Percentiles rank a stretch among this genome's conserved stretches.
Conservation (phyloP, 2,329 filamentous ascomycete species). For the Gaeumannomyces tritici region DNA sequence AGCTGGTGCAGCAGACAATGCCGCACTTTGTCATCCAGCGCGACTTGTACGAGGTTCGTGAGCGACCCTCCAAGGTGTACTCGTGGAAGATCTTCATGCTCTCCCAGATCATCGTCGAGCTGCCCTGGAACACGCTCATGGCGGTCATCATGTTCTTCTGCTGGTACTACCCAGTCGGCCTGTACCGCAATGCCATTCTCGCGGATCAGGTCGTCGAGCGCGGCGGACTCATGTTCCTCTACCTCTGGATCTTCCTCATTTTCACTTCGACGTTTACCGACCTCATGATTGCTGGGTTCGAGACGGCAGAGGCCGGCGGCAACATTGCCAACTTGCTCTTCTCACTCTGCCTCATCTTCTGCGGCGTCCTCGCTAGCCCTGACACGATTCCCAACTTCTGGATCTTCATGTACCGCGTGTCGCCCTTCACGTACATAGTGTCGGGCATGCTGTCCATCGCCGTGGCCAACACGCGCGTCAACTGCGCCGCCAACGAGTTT, state of each 20-base stretch:
- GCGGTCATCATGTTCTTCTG: conserved; percentile 55
- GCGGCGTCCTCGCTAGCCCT: conserved; percentile 51
- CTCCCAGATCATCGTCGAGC: conserved; percentile 57
- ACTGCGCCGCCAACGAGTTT: conserved; percentile 45
- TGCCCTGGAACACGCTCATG: conserved; percentile 60
- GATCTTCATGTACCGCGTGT: conserved; percentile 68
- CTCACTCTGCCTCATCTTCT: conserved; percentile 56
- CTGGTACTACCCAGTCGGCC: conserved; percentile 62
- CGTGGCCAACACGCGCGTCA: conserved; percentile 43
- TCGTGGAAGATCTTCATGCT: conserved; percentile 61
- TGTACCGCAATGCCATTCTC: conserved; percentile 47
- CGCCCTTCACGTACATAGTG: conserved; percentile 61
- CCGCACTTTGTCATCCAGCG: conserved; percentile 62
- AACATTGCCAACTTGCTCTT: conserved; percentile 59
- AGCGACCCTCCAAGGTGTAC: conserved; percentile 60
- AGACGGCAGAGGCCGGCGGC: conserved; percentile 56
- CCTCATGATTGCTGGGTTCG: conserved; percentile 53
- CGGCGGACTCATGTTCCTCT: conserved; percentile 57
- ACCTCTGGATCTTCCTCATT: conserved; percentile 55
- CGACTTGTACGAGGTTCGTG: conserved; percentile 59
- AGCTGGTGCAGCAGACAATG: conserved; percentile 57
- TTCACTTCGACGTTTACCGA: conserved; percentile 59
- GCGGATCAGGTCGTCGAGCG: conserved; percentile 43
- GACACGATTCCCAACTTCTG: conserved; percentile 55
- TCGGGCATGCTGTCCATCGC: conserved; percentile 58